phyloP scores from a whole-genome alignment of 1,284 basidiomycete species.

The Mycosarcoma maydis region DNA sequence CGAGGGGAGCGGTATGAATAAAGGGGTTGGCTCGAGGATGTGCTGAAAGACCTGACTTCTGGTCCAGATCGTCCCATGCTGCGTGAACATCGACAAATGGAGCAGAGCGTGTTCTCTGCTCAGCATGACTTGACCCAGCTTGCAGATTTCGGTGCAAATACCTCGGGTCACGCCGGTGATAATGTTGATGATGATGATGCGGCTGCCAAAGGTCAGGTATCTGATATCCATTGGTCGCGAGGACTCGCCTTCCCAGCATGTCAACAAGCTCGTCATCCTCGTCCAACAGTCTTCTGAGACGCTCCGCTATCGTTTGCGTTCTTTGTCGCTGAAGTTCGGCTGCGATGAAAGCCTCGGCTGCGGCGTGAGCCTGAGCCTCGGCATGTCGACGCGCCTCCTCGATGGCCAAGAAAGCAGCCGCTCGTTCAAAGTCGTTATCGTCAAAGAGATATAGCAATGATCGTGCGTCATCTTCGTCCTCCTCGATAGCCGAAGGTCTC shows the following conservation, averaged over 20 bases:
- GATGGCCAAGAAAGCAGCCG: conserved; percentile 21
- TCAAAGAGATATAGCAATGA: conserved; percentile 52
- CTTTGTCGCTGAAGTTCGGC: conserved; percentile 23
- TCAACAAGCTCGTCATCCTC: conserved; percentile 52
- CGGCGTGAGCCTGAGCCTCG: conserved; percentile 10
- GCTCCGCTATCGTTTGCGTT: conserved; percentile 3
- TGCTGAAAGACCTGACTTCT: background rate
- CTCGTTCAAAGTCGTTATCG: conserved; percentile 38
- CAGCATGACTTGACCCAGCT: background rate
- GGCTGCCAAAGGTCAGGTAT: conserved; percentile 29
- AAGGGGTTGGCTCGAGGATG: conserved; percentile 12
- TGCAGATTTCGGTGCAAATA: background rate
- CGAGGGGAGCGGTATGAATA: conserved; percentile 31
- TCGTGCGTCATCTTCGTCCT: conserved; percentile 37
- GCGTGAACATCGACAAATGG: conserved; percentile 6
- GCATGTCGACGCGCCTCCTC: conserved; percentile 23
- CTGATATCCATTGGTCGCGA: conserved; percentile 44
- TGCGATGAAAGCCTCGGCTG: conserved; percentile 18
- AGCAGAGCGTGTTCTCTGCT: background rate
- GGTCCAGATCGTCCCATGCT: conserved; percentile 6
- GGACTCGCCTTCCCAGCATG: conserved; percentile 46
- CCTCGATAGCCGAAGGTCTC: conserved; percentile 37
- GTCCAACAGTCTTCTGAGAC: conserved; percentile 34
- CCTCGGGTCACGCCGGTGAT: too few relatives aligned
- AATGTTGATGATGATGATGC: conserved; percentile 8